These are phyloP conservation scores for Botryotinia convoluta DNA, from an alignment of 2,329 filamentous ascomycete species.

Conservation along the genomic window DNA sequence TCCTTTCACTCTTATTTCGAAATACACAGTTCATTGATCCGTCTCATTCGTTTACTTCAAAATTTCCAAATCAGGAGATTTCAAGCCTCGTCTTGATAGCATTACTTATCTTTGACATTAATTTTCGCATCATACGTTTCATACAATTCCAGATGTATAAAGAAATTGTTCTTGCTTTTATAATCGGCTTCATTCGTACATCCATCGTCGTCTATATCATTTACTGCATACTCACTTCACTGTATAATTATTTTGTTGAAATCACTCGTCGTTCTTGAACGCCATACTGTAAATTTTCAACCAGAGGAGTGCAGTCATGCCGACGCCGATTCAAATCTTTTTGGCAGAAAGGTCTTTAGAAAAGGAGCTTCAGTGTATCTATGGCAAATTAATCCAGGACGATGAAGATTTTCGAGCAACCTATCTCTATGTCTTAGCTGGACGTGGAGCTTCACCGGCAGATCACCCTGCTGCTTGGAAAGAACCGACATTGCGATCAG, in stretches of 20 bases:
- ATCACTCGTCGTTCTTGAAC: background rate
- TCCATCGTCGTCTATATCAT: background rate
- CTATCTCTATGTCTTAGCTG: background rate
- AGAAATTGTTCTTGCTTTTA: background rate
- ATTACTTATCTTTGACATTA: background rate
- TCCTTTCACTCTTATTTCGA: background rate
- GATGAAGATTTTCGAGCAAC: slow-evolving; percentile 3
- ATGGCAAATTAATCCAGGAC: background rate
- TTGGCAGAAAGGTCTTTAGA: background rate
- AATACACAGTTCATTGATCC: background rate
- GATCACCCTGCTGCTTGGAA: background rate
- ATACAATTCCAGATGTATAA: background rate
- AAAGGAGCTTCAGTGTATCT: background rate
- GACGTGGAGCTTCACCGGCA: background rate
- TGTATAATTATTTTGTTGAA: background rate
- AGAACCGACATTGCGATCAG: background rate
- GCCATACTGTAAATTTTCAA: background rate
- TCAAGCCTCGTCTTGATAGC: background rate
- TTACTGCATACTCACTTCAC: background rate
- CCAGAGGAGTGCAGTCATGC: background rate
- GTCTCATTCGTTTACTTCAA: background rate
- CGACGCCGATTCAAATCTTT: background rate
- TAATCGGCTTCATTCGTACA: background rate
- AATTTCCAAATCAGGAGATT: background rate
- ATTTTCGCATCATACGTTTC: background rate